Evolutionary conservation across 495 filamentous ascomycete species (phyloP).

Genomic region (Immersiella caudata): DNA sequence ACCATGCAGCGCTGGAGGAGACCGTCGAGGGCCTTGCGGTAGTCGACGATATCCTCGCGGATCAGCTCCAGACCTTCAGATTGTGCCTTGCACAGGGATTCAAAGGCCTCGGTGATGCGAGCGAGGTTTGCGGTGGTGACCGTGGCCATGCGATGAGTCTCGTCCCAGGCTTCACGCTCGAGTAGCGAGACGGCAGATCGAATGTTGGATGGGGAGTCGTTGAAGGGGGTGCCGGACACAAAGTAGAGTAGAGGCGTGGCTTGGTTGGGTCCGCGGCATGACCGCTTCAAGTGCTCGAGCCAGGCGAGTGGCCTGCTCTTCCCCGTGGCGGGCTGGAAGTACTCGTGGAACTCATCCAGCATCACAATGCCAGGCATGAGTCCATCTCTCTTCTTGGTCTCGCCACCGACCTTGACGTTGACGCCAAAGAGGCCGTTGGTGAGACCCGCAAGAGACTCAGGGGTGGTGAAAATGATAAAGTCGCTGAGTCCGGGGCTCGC

Average conservation of each 20-base stretch:
- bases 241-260: slow-evolving; percentile 27
- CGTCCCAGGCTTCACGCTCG: slow-evolving; percentile 19
- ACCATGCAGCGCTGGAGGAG: slow-evolving; percentile 31
- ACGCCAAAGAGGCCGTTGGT: not conserved
- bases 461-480: slow-evolving; percentile 28
- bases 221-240: slow-evolving; percentile 35
- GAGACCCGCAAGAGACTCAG: slow-evolving; percentile 16
- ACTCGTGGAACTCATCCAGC: slow-evolving; percentile 38
- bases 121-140: slow-evolving; percentile 20
- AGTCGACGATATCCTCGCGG: slow-evolving; percentile 14
- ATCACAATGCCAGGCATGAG: slow-evolving; percentile 31
- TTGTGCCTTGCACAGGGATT: slow-evolving; percentile 12
- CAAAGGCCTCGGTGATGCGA: slow-evolving; percentile 17
- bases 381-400: slow-evolving; percentile 14
- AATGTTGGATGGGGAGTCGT: slow-evolving; percentile 25
- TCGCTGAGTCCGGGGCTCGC: slow-evolving; percentile 14
- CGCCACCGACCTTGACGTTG: slow-evolving; percentile 10
- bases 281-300: slow-evolving; percentile 28
- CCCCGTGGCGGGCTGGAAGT: not conserved
- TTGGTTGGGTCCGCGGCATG: slow-evolving; percentile 2
- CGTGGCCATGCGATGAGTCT: slow-evolving; percentile 11
- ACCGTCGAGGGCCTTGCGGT: slow-evolving; percentile 22
- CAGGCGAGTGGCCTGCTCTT: slow-evolving; percentile 15
- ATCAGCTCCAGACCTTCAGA: slow-evolving; percentile 12
- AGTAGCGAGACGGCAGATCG: slow-evolving; percentile 20